Evolutionary conservation across 148 eudicot genomes (phyloP).

Genomic region (Camellia sinensis): DNA sequence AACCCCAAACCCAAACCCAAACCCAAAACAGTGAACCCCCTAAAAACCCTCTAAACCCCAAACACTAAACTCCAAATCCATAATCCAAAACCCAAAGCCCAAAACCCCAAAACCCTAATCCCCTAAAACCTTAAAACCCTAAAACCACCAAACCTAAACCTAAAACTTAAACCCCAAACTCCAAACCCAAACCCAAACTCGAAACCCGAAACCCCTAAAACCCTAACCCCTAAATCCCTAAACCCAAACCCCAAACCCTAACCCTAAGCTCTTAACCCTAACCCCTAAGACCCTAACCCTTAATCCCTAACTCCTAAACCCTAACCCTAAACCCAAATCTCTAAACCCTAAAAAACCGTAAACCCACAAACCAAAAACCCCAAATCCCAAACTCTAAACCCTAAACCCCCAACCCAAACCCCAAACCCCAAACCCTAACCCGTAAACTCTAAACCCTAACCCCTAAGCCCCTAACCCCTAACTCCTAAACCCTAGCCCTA

Average conservation of each 20-base stretch:
- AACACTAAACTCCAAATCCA: too few relatives aligned
- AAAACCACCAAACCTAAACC: conserved; percentile 13
- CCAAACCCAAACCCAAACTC: background rate
- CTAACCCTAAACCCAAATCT: background rate
- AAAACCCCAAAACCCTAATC: conserved; percentile 10
- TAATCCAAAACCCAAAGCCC: conserved; percentile 11
- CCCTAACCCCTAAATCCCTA: background rate
- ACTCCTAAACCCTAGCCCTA: too few relatives aligned
- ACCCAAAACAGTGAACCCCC: too few relatives aligned
- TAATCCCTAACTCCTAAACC: background rate
- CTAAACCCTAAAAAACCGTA: background rate
- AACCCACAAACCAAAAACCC: too few relatives aligned
- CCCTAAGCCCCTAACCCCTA: too few relatives aligned
- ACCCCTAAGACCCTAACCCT: background rate
- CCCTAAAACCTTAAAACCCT: conserved; percentile 16
- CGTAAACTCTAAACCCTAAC: conserved; percentile 7
- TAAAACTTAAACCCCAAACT: conserved; percentile 6
- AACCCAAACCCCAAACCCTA: conserved; percentile 6
- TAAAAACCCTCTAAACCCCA: too few relatives aligned
- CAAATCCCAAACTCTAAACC: too few relatives aligned
- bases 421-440: too few relatives aligned
- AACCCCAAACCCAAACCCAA: too few relatives aligned
- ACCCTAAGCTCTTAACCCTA: conserved; percentile 1
- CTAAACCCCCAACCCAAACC: too few relatives aligned
- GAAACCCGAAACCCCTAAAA: conserved; percentile 2